phyloP scores from a whole-genome alignment of 345 rosid genomes.

The Citrus mangshanensis region DNA sequence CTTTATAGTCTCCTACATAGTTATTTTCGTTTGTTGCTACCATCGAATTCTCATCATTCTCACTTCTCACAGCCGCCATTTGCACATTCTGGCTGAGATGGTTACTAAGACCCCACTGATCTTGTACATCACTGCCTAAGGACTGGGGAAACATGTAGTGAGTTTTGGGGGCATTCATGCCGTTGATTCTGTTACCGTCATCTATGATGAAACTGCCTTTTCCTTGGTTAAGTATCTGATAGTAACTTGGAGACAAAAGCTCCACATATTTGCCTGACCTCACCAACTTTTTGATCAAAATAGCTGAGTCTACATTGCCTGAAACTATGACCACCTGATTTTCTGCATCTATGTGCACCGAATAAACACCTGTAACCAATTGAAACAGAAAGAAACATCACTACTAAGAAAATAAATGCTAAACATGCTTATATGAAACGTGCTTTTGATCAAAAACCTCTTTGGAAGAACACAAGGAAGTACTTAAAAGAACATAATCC shows the following conservation, averaged over 20 bases:
- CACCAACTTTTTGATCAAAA: constrained; percentile 45
- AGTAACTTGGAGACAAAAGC: constrained; percentile 33
- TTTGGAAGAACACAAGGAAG: not conserved
- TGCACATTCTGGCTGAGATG: constrained; percentile 12
- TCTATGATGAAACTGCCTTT: not conserved
- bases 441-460: not conserved
- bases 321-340: constrained; percentile 49
- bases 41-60: constrained; percentile 6
- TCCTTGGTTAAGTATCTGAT: constrained; percentile 18
- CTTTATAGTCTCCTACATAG: constrained; percentile 8
- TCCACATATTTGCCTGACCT: constrained; percentile 64
- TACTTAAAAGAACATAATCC: not conserved
- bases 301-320: constrained; percentile 50
- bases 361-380: constrained; percentile 51
- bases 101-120: constrained; percentile 5
- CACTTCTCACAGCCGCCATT: not conserved
- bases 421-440: not conserved
- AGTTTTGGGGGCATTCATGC: constrained; percentile 5
- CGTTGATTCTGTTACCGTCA: constrained; percentile 1
- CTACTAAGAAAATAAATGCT: not conserved
- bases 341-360: constrained; percentile 52
- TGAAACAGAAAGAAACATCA: not conserved
- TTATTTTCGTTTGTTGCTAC: not conserved
- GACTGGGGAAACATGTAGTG: constrained; percentile 25
- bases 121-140: constrained; percentile 15